phyloP scores from a whole-genome alignment of 1,139 yeast species.

The Hemisphaericaspora xylofermentans region DNA sequence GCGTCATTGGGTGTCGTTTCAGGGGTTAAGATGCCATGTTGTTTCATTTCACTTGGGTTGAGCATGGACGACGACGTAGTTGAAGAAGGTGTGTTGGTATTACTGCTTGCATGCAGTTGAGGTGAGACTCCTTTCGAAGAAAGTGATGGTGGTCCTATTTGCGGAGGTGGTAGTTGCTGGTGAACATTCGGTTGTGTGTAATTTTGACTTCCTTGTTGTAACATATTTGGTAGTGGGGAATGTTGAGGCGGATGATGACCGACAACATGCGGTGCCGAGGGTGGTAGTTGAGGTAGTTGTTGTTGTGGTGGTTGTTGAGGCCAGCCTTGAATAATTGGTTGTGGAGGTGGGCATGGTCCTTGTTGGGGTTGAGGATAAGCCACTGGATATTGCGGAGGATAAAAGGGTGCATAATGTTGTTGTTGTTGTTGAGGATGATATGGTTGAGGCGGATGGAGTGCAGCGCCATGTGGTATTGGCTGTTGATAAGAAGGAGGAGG shows the following conservation, averaged over 20 bases:
- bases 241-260: slow-evolving; percentile 2
- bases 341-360: slow-evolving; percentile 1
- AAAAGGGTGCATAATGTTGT: slow-evolving; percentile 5
- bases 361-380: slow-evolving; percentile 3
- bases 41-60: background rate
- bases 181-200: too few relatives aligned
- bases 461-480: slow-evolving; percentile 1
- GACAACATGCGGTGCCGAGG: background rate
- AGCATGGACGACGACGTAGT: too few relatives aligned
- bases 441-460: background rate
- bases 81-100: background rate
- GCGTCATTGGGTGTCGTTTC: slow-evolving; percentile 12
- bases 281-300: slow-evolving; percentile 4
- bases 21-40: slow-evolving; percentile 12
- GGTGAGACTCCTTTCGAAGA: background rate
- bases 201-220: too few relatives aligned
- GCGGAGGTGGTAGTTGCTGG: slow-evolving; percentile 4
- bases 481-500: slow-evolving; percentile 3
- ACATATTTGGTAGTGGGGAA: background rate
- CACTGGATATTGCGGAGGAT: slow-evolving; percentile 5
- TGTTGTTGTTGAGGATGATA: slow-evolving; percentile 2
- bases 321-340: background rate
- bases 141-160: slow-evolving; percentile 1
- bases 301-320: slow-evolving; percentile 3
- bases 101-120: background rate